Base-by-base conservation (phyloP, 2,329 filamentous ascomycete species). In the Huntiella omanensis region DNA sequence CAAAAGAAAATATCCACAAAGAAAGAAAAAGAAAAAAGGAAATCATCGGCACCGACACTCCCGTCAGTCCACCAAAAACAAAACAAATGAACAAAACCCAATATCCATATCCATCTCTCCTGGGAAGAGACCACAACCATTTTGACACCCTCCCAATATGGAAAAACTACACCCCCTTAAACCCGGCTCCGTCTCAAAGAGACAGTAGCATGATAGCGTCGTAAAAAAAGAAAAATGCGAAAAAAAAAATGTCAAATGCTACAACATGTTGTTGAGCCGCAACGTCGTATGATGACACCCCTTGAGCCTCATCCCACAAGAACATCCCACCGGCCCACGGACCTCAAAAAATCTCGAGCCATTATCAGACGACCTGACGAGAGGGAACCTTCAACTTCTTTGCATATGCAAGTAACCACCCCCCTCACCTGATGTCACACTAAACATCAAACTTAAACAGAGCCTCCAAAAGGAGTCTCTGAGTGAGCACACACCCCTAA, bases 361-460 rank as follows among this genome's bases (percentile, higher is more conserved):
- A 45, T 33, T 35, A 32, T 44, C 47, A 45, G 41, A 40, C 38
- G 39, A 49, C 47, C 15, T 37, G 13, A 43, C 7, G 5, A 8
- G 4, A 19, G 17, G 35, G 13, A 40, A 19, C 12, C 13, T 17
- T 12, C 11, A 33, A 34, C 32, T 11, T n/a, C 40, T 43, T 33
- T 43, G 40, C 40, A 43, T 43, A 12, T 34, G 13, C 12, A 17
- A 22, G 7, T 32, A 36, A 33, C 40, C 38, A 33, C 28, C 35
- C 19, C 35, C 35, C 32, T 33, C 43, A 13, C 28, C 32, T 39
- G 22, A 15, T 13, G 35, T 43, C 28, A 17, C 13, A 33, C 35
- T 39, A 17, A 13, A 8, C 36, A 36, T 4, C 11, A 45, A 40
- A 35, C 41, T 17, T 19, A 32, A 45, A 28, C n/a, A 40, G 37